A percentile compares a stretch with the other conserved stretches of the same genome.
Conservation (phyloP, 208 protist species). For the Trypanosoma lewisi region DNA sequence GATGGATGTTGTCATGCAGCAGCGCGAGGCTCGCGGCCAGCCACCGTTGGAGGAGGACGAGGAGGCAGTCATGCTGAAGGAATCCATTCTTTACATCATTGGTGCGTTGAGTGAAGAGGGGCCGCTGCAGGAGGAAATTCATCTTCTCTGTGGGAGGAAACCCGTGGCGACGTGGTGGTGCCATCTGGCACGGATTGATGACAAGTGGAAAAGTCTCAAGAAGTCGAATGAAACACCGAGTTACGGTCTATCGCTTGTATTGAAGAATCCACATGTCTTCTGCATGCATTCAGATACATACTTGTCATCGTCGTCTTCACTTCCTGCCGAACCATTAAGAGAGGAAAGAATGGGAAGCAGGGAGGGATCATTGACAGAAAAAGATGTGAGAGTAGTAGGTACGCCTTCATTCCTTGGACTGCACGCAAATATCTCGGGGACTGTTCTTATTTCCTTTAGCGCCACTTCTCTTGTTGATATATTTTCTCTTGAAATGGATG, state of each 20-base stretch:
- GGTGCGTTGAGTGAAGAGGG: slow-evolving; percentile 7
- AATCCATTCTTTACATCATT: slow-evolving; percentile 23
- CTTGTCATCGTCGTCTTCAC: no score
- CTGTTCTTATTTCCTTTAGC: slow-evolving; percentile 29
- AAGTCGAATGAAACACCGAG: neutral
- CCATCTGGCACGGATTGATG: slow-evolving; percentile 10
- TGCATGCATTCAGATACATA: slow-evolving; percentile 6
- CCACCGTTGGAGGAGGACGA: slow-evolving; percentile 3
- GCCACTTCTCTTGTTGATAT: slow-evolving; percentile 34
- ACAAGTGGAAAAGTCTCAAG: neutral
- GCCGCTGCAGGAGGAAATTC: slow-evolving; percentile 6
- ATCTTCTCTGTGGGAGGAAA: slow-evolving; percentile 1
- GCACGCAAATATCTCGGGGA: slow-evolving; percentile 34
- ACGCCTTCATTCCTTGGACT: neutral
- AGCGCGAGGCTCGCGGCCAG: slow-evolving; percentile 9
- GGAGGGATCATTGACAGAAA: no score
- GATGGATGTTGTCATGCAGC: slow-evolving; percentile 34
- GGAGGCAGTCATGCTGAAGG: slow-evolving; percentile 17
- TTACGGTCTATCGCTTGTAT: slow-evolving; percentile 14
- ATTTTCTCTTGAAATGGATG: slow-evolving; percentile 3
- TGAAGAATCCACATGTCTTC: slow-evolving; percentile 13
- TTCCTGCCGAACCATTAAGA: no score
- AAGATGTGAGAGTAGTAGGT: no score
- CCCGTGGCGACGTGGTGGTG: slow-evolving; percentile 7
- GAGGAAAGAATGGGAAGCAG: no score